Conservation (phyloP, 257 asterid genomes). For the Fraxinus quadrangulata region DNA sequence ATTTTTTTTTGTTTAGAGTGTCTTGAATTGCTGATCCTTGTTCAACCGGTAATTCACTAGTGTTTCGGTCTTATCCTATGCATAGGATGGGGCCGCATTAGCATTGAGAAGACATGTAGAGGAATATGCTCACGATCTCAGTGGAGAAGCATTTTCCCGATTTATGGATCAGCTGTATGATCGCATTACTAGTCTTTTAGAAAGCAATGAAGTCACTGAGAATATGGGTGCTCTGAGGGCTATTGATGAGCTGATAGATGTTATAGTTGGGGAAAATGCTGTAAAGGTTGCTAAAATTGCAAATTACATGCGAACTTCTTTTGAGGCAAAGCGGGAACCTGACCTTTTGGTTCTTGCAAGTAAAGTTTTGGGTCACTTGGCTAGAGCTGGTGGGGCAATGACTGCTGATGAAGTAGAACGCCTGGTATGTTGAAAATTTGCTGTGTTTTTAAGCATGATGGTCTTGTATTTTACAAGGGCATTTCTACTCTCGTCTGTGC, state of each 20-base stretch:
- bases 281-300: constrained; percentile 84
- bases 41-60: background rate
- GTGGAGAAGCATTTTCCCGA: constrained; percentile 80
- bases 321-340: constrained; percentile 90
- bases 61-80: constrained; percentile 21
- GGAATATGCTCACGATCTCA: constrained; percentile 89
- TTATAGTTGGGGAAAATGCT: constrained; percentile 85
- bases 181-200: constrained; percentile 72
- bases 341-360: constrained; percentile 88
- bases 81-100: constrained; percentile 82
- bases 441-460: constrained; percentile 19
- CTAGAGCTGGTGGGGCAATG: constrained; percentile 99
- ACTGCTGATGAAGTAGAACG: constrained; percentile 99
- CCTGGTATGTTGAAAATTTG: constrained; percentile 55
- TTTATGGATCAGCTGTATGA: constrained; percentile 93
- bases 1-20: constrained; percentile 18
- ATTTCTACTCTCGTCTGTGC: constrained; percentile 38
- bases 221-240: constrained; percentile 97
- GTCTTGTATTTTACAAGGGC: background rate
- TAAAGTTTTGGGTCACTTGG: constrained; percentile 92
- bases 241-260: constrained; percentile 93
- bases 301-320: constrained; percentile 80
- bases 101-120: constrained; percentile 78
- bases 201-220: constrained; percentile 84
- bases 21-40: constrained; percentile 6